Evolutionary conservation across 169 alveolate genomes (phyloP), one percentile per base, ranked within the genome.

Genomic region (Condylostoma magnum): DNA sequence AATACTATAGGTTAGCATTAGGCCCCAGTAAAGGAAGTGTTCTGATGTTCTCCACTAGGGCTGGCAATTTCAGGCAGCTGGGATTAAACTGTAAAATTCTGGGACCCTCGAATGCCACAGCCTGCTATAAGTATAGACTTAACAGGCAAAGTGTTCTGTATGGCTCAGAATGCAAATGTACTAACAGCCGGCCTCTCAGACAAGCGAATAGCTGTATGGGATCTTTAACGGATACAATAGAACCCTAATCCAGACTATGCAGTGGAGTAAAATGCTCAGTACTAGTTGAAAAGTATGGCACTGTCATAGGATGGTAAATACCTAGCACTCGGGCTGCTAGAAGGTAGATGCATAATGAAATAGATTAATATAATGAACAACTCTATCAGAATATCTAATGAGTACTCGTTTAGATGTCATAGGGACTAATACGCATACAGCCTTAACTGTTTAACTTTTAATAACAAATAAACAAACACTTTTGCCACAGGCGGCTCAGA

Each of bases 401-500:
- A 66, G n/a, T 66, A 46, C 31, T 46, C 63, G 3, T 66, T 66
- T 66, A 66, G 48, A 30, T 66, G 75, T 31, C 75, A 66, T 31
- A 43, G 75, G 30, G 75, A 66, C 2, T 15, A 25, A 2, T n/a
- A 18, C 27, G 75, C 63, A 27, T 25, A 27, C 3, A 6, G 50
- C 1, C 20, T 66, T 12, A 66, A 66, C 4, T 18, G 33, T 46
- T 46, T 66, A 15, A 46, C 65, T 3, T 66, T 66, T 43, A 66
- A 66, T 30, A 31, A 66, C 27, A 15, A 10, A 10, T 36, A 66
- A 30, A 48, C 50, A 46, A n/a, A n/a, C n/a, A 66, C 75, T 1
- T 66, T 66, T 66, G 75, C 63, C 15, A 66, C 75, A 27, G 58
- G 75, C 12, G 75, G 75, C 15, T 15, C 51, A 2, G 75, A 66